Percentiles rank a stretch among this genome's conserved stretches.
These are phyloP conservation scores for Claviceps digitariae DNA, from an alignment of 2,329 filamentous ascomycete species.

Conservation along the genomic window DNA sequence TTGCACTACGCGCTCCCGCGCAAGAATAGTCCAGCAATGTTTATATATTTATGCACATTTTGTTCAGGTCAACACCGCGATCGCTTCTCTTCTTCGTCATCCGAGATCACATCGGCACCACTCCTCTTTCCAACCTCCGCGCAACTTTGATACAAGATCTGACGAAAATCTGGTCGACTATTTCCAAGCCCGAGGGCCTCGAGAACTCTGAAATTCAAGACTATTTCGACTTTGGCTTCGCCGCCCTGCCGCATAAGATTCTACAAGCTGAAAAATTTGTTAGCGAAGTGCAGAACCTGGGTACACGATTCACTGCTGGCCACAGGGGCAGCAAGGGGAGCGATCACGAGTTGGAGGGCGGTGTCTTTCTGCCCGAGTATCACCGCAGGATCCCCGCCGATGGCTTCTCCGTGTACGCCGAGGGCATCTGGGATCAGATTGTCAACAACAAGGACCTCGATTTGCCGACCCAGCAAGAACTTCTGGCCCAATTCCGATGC, in stretches of 20 bases:
- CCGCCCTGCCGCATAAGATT: conserved; percentile 90
- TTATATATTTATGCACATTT: conserved; percentile 9
- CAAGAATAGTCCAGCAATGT: neutral
- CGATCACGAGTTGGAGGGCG: conserved; percentile 62
- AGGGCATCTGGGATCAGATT: conserved; percentile 96
- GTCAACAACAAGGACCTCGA: conserved; percentile 98
- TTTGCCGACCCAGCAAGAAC: conserved; percentile 89
- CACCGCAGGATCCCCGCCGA: conserved; percentile 93
- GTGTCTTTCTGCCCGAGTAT: conserved; percentile 85
- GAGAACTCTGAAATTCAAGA: conserved; percentile 86
- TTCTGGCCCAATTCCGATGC: conserved; percentile 92
- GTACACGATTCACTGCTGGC: conserved; percentile 69
- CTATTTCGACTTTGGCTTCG: conserved; percentile 98
- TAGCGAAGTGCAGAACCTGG: conserved; percentile 64
- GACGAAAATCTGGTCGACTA: conserved; percentile 78
- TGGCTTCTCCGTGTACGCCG: conserved; percentile 87
- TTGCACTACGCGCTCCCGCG: neutral
- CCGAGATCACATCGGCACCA: conserved; percentile 87
- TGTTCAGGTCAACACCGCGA: conserved; percentile 60
- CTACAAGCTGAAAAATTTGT: conserved; percentile 87
- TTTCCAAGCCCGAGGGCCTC: conserved; percentile 81
- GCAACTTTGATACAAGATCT: conserved; percentile 85
- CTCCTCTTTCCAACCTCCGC: conserved; percentile 78
- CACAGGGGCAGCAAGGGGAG: conserved; percentile 56
- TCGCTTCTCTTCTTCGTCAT: conserved; percentile 98